These are phyloP conservation scores for Elsinoe arachidis DNA, from an alignment of 2,329 filamentous ascomycete species.

Conservation along the genomic window DNA sequence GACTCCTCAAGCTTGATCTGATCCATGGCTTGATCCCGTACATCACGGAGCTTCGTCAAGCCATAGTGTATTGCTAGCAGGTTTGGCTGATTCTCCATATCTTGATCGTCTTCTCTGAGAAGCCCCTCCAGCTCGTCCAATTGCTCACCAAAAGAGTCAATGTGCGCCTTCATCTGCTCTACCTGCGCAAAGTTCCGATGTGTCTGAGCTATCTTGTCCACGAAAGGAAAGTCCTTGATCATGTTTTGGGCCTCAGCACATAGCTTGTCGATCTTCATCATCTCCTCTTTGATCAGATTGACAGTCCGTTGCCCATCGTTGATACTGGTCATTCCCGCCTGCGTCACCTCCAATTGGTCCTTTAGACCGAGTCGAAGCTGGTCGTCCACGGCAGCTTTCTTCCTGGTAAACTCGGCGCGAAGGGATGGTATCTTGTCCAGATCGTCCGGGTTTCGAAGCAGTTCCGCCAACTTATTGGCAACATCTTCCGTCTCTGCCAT, in stretches of 20 bases:
- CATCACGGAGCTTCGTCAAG: conserved; percentile 82
- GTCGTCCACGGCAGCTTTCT: conserved; percentile 83
- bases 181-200: conserved; percentile 94
- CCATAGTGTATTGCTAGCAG: conserved; percentile 84
- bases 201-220: conserved; percentile 85
- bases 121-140: conserved; percentile 68
- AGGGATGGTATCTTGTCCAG: conserved; percentile 88
- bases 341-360: conserved; percentile 89
- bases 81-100: conserved; percentile 86
- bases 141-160: conserved; percentile 77
- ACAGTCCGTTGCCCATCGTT: conserved; percentile 86
- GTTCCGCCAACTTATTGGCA: conserved; percentile 67
- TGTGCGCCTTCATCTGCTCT: conserved; percentile 82
- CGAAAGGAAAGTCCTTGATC: conserved; percentile 91
- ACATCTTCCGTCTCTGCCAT: conserved; percentile 28
- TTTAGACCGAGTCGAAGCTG: conserved; percentile 81
- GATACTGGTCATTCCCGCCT: conserved; percentile 83
- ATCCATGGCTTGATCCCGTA: conserved; percentile 91
- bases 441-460: conserved; percentile 91
- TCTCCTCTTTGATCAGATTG: conserved; percentile 90
- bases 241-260: conserved; percentile 96
- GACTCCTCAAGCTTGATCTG: conserved; percentile 86
- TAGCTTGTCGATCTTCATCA: conserved; percentile 96
- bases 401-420: conserved; percentile 87
- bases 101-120: conserved; percentile 72